A percentile compares a stretch with the other conserved stretches of the same genome.
Evolutionary conservation across 352 stramenopile species (phyloP).

Genomic region (Thalassiosira mediterranea): DNA sequence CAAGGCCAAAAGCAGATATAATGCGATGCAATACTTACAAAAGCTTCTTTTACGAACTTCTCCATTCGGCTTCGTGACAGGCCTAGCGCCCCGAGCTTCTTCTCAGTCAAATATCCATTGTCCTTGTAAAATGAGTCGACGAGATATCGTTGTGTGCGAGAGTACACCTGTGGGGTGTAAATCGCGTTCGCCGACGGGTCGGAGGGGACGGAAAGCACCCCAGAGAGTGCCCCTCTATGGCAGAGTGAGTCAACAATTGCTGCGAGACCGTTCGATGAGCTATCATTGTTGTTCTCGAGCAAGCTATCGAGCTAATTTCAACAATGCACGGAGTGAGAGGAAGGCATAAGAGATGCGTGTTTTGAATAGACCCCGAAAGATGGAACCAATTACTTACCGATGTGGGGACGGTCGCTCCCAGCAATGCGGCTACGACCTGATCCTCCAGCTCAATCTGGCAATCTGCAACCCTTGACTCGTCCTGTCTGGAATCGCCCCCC

Average conservation of each 20-base stretch:
- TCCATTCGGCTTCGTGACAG: slow-evolving; percentile 32
- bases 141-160: slow-evolving; percentile 18
- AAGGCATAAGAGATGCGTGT: neutral
- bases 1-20: neutral
- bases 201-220: slow-evolving; percentile 9
- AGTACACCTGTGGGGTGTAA: slow-evolving; percentile 37
- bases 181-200: slow-evolving; percentile 9
- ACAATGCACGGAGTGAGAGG: neutral
- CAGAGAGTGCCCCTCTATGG: slow-evolving; percentile 7
- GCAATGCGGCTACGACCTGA: slow-evolving; percentile 18
- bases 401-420: slow-evolving; percentile 18
- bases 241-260: slow-evolving; percentile 12
- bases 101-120: slow-evolving; percentile 44
- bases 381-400: slow-evolving; percentile 20
- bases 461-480: neutral
- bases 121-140: slow-evolving; percentile 34
- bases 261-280: neutral
- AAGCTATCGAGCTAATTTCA: neutral
- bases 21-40: slow-evolving; percentile 33
- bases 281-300: neutral
- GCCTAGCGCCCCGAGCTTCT: slow-evolving; percentile 30
- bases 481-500: neutral
- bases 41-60: slow-evolving; percentile 44
- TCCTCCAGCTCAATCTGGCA: slow-evolving; percentile 11
- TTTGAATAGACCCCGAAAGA: neutral